These are phyloP conservation scores for Chlorella sp. DNA, from an alignment of 139 green algal species.

Conservation along the genomic window DNA sequence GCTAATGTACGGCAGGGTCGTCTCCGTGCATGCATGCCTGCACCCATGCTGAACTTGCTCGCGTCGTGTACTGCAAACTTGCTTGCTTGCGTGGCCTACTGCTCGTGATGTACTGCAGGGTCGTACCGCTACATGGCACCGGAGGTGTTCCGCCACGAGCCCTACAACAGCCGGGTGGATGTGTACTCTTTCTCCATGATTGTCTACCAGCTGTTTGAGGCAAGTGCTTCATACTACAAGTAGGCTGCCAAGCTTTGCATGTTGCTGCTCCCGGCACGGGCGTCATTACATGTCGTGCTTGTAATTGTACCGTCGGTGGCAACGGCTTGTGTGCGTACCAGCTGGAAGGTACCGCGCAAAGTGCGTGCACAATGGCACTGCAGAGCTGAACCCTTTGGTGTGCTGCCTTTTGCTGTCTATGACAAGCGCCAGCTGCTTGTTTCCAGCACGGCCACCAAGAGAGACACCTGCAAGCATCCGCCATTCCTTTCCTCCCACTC, in stretches of 20 bases:
- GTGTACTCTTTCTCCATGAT: constrained; percentile 75
- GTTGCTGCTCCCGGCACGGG: no score
- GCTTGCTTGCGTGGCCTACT: neutral
- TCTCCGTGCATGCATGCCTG: constrained; percentile 76
- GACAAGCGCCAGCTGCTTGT: neutral
- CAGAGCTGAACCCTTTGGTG: neutral
- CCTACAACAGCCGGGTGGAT: constrained; percentile 74
- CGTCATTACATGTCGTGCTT: no score
- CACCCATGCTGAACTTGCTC: no score
- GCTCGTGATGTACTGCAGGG: neutral
- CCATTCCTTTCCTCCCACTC: no score
- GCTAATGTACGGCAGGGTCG: constrained; percentile 19
- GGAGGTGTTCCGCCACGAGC: constrained; percentile 78
- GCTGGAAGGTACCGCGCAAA: neutral
- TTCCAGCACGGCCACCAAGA: neutral
- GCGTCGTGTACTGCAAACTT: no score
- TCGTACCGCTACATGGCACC: constrained; percentile 73
- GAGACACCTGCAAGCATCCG: no score
- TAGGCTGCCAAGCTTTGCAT: no score
- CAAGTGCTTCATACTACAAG: neutral
- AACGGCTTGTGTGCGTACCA: neutral
- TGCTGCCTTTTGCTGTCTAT: neutral
- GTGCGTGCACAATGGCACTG: neutral
- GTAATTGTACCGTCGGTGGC: no score
- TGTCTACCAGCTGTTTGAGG: constrained; percentile 67